Evolutionary conservation across 2,329 filamentous ascomycete genomes (phyloP).

Genomic region (Fusarium sp.): DNA sequence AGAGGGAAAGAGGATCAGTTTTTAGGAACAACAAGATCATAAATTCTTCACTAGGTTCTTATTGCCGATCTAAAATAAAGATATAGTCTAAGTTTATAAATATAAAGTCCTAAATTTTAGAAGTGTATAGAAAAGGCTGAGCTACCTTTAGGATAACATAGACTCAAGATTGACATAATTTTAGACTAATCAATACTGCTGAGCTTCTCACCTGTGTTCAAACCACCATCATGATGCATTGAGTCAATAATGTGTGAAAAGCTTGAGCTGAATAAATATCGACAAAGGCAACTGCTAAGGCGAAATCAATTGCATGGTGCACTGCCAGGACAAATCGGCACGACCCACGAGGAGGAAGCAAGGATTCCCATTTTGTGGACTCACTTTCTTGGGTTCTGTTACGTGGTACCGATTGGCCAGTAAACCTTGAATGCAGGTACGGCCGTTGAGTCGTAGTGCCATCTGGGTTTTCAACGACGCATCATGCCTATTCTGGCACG

Average conservation of each 20-base stretch:
- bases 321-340: neutral
- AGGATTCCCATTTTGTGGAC: too few relatives aligned
- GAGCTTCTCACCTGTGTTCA: neutral
- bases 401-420: too few relatives aligned
- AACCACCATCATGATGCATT: neutral
- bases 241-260: neutral
- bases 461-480: too few relatives aligned
- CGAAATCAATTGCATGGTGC: neutral
- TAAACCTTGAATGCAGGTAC: too few relatives aligned
- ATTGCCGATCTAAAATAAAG: neutral
- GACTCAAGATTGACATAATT: neutral
- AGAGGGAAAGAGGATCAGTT: neutral
- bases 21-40: neutral
- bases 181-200: neutral
- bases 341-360: too few relatives aligned
- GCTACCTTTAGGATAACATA: neutral
- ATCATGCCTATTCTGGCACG: too few relatives aligned
- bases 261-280: neutral
- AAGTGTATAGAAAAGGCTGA: neutral
- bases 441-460: too few relatives aligned
- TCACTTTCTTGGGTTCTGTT: too few relatives aligned
- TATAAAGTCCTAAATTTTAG: neutral
- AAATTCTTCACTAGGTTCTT: neutral
- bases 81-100: neutral
- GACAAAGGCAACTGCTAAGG: neutral